Conservation (phyloP, 1,284 basidiomycete genomes). For the Leucoagaricus sp. region DNA sequence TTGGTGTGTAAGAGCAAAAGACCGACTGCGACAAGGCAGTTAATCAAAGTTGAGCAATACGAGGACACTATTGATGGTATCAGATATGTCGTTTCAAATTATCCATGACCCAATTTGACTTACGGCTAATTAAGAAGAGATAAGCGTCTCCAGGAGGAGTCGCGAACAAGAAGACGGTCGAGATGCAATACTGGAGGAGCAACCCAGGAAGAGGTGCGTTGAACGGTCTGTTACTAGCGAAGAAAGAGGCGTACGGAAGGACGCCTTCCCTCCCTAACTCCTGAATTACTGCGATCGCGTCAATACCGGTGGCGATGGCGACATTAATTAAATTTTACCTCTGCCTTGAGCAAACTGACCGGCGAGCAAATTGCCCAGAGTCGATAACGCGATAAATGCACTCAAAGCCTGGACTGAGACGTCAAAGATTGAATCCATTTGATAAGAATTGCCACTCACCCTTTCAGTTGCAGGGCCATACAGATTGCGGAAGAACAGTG, state of each 20-base stretch:
- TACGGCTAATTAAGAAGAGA: conserved; percentile 64
- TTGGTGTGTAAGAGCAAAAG: conserved; percentile 57
- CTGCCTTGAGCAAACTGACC: conserved; percentile 65
- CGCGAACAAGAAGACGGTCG: conserved; percentile 45
- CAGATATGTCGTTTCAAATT: conserved; percentile 1
- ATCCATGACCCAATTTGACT: conserved; percentile 23
- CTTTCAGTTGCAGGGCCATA: conserved; percentile 60
- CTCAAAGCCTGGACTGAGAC: conserved; percentile 49
- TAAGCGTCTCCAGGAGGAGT: conserved; percentile 70
- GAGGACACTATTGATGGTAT: conserved; percentile 42
- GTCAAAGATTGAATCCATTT: neutral
- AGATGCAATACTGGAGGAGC: conserved; percentile 56
- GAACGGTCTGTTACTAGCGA: conserved; percentile 67
- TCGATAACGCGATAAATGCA: conserved; percentile 60
- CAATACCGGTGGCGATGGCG: neutral
- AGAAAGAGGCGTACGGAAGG: conserved; percentile 59
- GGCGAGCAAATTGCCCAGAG: conserved; percentile 62
- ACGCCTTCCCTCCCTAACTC: conserved; percentile 70
- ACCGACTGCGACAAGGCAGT: conserved; percentile 60
- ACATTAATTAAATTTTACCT: too few relatives aligned
- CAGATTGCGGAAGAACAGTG: conserved; percentile 68
- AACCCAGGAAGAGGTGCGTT: conserved; percentile 60
- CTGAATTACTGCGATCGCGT: conserved; percentile 53
- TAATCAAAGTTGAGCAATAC: conserved; percentile 56
- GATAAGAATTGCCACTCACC: conserved; percentile 32